phyloP scores from a whole-genome alignment of 371 early-diverging fungal genomes.

The Mortierella sp. region DNA sequence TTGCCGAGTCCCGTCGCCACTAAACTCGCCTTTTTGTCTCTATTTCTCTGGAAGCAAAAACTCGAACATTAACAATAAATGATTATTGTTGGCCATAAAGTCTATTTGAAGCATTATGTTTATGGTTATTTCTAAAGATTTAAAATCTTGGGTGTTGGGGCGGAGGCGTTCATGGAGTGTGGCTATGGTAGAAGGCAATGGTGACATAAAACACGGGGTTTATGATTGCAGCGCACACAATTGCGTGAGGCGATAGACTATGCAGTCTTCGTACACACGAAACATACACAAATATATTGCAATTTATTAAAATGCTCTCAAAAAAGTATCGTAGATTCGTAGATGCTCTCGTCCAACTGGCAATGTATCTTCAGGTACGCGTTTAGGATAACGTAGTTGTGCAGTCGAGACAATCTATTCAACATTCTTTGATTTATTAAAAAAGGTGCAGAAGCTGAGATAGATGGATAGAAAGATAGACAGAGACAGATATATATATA shows the following conservation, averaged over 20 bases:
- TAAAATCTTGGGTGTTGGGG: background rate
- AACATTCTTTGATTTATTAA: too few species aligned
- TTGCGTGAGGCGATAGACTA: background rate
- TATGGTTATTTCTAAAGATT: too few species aligned
- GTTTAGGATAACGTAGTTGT: background rate
- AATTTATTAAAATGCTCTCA: slow-evolving; percentile 2
- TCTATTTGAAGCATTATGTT: background rate
- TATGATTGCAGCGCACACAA: slow-evolving; percentile 5
- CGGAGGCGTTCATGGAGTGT: background rate
- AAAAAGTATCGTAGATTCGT: background rate
- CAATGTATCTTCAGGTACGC: background rate
- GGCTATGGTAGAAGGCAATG: too few species aligned
- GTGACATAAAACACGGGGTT: too few species aligned
- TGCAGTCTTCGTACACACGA: background rate
- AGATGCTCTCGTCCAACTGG: too few species aligned
- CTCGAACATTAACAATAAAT: slow-evolving; percentile 21
- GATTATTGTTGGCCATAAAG: slow-evolving; percentile 11
- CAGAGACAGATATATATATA: too few species aligned
- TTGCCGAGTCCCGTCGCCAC: slow-evolving; percentile 95
- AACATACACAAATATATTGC: background rate
- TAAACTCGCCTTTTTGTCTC: slow-evolving; percentile 36
- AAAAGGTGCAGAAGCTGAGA: too few species aligned
- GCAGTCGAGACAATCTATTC: background rate
- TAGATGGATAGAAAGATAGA: too few species aligned
- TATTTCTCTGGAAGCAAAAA: slow-evolving; percentile 8